phyloP scores from a whole-genome alignment of 805 yeast genomes.

The Wickerhamomyces xylosicus region DNA sequence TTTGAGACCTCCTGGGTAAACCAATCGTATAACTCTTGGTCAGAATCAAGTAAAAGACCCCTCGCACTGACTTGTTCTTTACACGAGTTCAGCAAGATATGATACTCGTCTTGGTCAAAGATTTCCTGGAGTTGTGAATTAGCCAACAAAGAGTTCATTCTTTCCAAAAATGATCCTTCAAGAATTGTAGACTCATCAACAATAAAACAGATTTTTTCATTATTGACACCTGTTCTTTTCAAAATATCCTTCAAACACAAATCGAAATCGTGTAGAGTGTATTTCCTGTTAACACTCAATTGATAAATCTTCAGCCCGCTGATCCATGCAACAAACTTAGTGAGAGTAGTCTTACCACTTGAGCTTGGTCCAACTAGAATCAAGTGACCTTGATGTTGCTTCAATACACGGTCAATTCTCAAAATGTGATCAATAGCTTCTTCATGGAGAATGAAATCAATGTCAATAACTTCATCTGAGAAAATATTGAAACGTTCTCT shows the following conservation, averaged over 20 bases:
- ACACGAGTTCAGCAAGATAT: constrained; percentile 41
- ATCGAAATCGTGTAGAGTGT: constrained; percentile 58
- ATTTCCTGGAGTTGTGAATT: constrained; percentile 90
- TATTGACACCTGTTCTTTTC: constrained; percentile 36
- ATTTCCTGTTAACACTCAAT: constrained; percentile 44
- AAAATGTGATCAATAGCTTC: constrained; percentile 67
- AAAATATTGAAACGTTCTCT: constrained; percentile 56
- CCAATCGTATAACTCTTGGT: constrained; percentile 68
- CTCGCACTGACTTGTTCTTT: constrained; percentile 43
- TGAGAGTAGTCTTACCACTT: constrained; percentile 69
- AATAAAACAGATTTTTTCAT: constrained; percentile 58
- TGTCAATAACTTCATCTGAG: constrained; percentile 67
- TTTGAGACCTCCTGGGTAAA: constrained; percentile 54
- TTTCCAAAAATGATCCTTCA: constrained; percentile 72
- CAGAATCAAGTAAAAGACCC: constrained; percentile 55
- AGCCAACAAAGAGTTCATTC: constrained; percentile 89
- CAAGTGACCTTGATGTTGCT: constrained; percentile 85
- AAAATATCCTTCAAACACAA: constrained; percentile 45
- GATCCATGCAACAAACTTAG: constrained; percentile 86
- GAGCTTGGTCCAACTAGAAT: constrained; percentile 77
- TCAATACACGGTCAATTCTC: constrained; percentile 70
- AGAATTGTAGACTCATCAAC: constrained; percentile 73
- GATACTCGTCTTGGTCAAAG: constrained; percentile 65
- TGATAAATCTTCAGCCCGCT: constrained; percentile 60
- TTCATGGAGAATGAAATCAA: constrained; percentile 50